Evolutionary conservation across 495 filamentous ascomycete genomes (phyloP), one percentile per base, ranked within the genome.

Genomic region (Penicillium canariense): DNA sequence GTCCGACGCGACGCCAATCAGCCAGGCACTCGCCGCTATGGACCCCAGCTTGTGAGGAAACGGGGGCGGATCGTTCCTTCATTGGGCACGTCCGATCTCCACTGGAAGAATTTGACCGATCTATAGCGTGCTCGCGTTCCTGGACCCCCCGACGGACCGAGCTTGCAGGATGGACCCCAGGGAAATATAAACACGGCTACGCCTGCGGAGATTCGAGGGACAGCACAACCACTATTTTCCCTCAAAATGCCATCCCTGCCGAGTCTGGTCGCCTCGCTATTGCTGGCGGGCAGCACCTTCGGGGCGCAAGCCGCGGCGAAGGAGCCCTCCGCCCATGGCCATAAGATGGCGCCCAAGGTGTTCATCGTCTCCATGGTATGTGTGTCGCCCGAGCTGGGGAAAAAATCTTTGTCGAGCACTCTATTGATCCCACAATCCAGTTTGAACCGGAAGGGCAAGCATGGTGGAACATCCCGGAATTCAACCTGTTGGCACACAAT

Each of bases 301-400:
- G 15, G 25, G 7, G 51, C 44, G 15, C 52, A 54, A 34, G 52
- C 51, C 25, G n/a, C 25, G 26, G 49, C 53, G 1, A 50, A 39
- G 22, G 1, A 20, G 3, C 4, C 10, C 11, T 36, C 48, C 34
- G 25, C 48, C 26, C 51, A 61, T 31, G 25, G 6, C 7, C 27
- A 44, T 3, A 76, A 73, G 59, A 75, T 84, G 50, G 63, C 80
- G 1, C 87, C 87, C 5, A 87, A 86, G 60, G 78, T 88, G 34
- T 82, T 90, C 58, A 84, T 90, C 51, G 77, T 90, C 36, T 85
- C 80, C 60, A 88, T 88, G 84, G 84, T 84, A 72, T 39, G 72
- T 60, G 20, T 20, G 17, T 12, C 30, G 12, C 15, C 15, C 32
- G 7, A 35, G 34, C 5, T 22, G n/a, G 9, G 42, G 8, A 25